A percentile compares a stretch with the other conserved stretches of the same genome.
Conservation (phyloP, 805 yeast genomes). For the Hanseniaspora meyeri region DNA sequence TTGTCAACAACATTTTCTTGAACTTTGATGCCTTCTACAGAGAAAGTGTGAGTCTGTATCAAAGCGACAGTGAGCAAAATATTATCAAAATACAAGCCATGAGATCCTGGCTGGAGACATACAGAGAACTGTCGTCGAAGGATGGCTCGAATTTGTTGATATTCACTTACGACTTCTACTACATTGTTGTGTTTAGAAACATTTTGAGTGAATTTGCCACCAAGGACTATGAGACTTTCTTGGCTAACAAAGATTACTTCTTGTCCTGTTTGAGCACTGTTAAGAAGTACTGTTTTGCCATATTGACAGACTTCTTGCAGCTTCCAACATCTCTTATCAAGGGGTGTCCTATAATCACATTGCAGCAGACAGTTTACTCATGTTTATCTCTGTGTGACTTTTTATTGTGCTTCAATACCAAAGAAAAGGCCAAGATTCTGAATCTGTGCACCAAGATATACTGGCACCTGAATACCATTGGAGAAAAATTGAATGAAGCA, state of each 20-base stretch:
- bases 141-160: conserved; percentile 39
- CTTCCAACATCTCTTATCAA: conserved; percentile 37
- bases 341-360: conserved; percentile 43
- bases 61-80: not conserved
- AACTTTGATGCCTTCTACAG: conserved; percentile 23
- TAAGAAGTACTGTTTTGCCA: conserved; percentile 34
- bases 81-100: conserved; percentile 26
- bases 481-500: conserved; percentile 45
- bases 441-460: conserved; percentile 41
- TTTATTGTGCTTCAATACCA: conserved; percentile 31
- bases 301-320: conserved; percentile 34
- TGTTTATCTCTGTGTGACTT: conserved; percentile 42
- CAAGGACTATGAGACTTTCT: conserved; percentile 18
- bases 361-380: conserved; percentile 43
- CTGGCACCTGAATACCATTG: conserved; percentile 48
- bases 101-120: conserved; percentile 35
- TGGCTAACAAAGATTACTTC: conserved; percentile 18
- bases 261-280: conserved; percentile 31
- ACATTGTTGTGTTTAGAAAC: conserved; percentile 33
- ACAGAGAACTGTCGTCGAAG: conserved; percentile 35
- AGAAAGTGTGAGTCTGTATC: conserved; percentile 9
- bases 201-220: conserved; percentile 24
- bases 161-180: conserved; percentile 39
- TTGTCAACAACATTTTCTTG: conserved; percentile 22
- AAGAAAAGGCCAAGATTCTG: conserved; percentile 31